These are phyloP conservation scores for Gynostemma pentaphyllum DNA, from an alignment of 306 rosid species.

Conservation along the genomic window DNA sequence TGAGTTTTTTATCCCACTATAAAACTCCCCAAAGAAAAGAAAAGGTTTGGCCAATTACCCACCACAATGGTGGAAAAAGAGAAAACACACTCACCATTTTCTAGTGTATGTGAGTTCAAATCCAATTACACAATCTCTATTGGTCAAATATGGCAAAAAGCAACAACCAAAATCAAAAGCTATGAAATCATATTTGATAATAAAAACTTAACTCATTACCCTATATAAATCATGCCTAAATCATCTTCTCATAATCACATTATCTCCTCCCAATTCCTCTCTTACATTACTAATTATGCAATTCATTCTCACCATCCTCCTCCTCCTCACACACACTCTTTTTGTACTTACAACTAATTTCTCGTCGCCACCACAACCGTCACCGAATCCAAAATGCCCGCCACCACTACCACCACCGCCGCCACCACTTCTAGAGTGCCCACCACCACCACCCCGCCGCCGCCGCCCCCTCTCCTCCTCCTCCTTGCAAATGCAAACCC, in stretches of 20 bases:
- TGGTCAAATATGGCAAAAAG: too few species aligned
- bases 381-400: background rate
- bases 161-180: too few species aligned
- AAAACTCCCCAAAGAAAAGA: background rate
- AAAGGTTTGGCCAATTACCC: background rate
- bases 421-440: background rate
- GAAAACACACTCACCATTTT: background rate
- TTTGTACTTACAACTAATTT: background rate
- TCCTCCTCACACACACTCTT: background rate
- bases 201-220: background rate
- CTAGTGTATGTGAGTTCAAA: background rate
- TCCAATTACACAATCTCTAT: too few species aligned
- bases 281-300: background rate
- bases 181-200: background rate
- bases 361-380: background rate
- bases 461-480: background rate
- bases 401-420: background rate
- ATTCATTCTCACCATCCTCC: constrained; percentile 3
- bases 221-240: background rate
- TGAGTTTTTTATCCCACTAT: background rate
- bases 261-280: background rate
- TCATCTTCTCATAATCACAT: background rate
- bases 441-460: background rate
- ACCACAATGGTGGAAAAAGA: constrained; percentile 1
- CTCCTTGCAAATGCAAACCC: background rate